Evolutionary conservation across 2,329 filamentous ascomycete species (phyloP), one percentile per base, ranked within the genome.

Genomic region (Aurifilum marmelostoma): DNA sequence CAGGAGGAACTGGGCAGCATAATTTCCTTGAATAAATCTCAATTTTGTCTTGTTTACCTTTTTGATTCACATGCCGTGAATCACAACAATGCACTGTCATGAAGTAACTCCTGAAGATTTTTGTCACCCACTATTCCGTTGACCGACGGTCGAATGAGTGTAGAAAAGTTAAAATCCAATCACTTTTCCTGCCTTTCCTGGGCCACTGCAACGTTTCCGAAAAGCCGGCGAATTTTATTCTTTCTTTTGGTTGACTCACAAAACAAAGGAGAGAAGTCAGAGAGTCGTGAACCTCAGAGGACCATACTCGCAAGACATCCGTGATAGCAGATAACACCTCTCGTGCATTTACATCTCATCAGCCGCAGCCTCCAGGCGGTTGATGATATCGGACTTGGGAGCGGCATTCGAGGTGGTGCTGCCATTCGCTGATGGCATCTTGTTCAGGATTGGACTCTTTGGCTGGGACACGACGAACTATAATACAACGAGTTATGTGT

Each of bases 401-500:
- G 32, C 34, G 39, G 75, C 76, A 56, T 78, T 76, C 12, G 73
- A 41, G 21, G 50, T 37, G 47, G 68, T 70, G 43, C 73, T 70
- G 39, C 70, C 68, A 41, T 70, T 71, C 24, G 71, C 58, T n/a
- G 32, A 37, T 14, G 52, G 12, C 52, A 65, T 50, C 56, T 65
- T 63, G 18, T 58, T 63, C 87, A 11, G 89, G 62, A 90, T 84
- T 27, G 91, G 91, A 54, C 91, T 93, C 43, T 87, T 86, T 2
- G 91, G 89, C 71, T 89, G 84, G 73, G 89, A 92, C 34, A 88
- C 84, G 47, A 93, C 85, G 79, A 95, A 95, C 92, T 94, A 75
- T 39, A 34, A 34, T 4, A 8, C 63, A 27, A 27, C 24, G 50
- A 14, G 9, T 34, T 34, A 8, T 16, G 7, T n/a, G n/a, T 39